Evolutionary conservation across 768 basidiomycete genomes (phyloP), one percentile per base, ranked within the genome.

Genomic region (Suillus cothurnatus): DNA sequence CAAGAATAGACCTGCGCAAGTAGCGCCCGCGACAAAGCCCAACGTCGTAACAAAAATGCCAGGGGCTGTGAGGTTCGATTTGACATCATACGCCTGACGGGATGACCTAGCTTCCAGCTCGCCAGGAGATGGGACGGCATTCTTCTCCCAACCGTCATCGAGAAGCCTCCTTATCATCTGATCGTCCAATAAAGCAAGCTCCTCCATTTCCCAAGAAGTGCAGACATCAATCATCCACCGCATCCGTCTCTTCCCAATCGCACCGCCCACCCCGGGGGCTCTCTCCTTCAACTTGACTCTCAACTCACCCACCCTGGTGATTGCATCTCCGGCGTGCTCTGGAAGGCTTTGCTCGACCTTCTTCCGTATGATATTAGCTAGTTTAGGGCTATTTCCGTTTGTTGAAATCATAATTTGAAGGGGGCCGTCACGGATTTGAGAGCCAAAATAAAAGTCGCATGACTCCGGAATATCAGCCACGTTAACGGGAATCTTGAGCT

Each of bases 371-470:
- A 97, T 81, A 67, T 91, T 91, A 4, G 96, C 95, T 73, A 99
- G 83, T 72, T 93, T 90, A 2, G 97, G 97, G 15, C 94, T 93
- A 70, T 92, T 89, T 38, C 97, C 97, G 66, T 93, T 93, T 4
- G 97, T 99, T 21, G 94, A 96, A 61, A 99, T 88, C 92, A 99
- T 91, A 68, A 99, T 88, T 78, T 97, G 95, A 28, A 99, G 80
- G 0, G 96, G 93, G 0, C 97, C 96, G 66, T 89, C 85, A 36
- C 94, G 89, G 66, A 98, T 88, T 75, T 94, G 93, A 4, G 94
- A 92, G 59, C 97, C 97, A 79, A 99, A 99, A 82, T 96, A 99
- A 73, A 99, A 99, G 78, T 99, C 97, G 82, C 97, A 99, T 50
- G 89, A 86, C 52, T 92, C 88, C 3, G 97, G 97, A 66, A 98